Evolutionary conservation across 305 asterid genomes (phyloP), one percentile per base, ranked within the genome.

Genomic region (Petunia hybrid): DNA sequence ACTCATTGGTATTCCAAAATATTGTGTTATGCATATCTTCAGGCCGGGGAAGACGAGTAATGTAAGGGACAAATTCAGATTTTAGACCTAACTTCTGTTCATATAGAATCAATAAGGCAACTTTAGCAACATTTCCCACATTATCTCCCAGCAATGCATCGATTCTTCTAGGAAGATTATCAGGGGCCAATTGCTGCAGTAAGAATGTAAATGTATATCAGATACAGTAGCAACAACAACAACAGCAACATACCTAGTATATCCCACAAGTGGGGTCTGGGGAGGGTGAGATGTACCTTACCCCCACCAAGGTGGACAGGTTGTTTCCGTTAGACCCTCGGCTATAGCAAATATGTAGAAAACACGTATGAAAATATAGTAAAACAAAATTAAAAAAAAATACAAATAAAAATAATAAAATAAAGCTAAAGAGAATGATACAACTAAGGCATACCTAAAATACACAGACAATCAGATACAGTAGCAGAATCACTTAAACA

Each of bases 61-160:
- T 84, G 38, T 94, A 95, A 69, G 96, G 97, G 35, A 85, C 94
- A 97, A 97, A 95, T 81, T 90, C 85, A 22, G 97, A 94, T 57
- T 83, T 82, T 85, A 83, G 86, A 46, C 95, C 97, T 86, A 91
- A 31, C 59, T 46, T 87, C 76, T 82, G 89, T 88, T 95, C 95
- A 42, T 77, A 84, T 31, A 95, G 87, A 83, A 95, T 84, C 83
- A 94, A 88, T 42, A 94, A 70, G 70, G 99, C 94, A 84, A 91
- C 91, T 91, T 88, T 94, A 14, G 94, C 90, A 76, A 91, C 90
- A 88, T 87, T 76, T 59, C 97, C 80, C 69, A 90, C 86, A 85
- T 87, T 87, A 73, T 92, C 92, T 66, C 92, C 91, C 60, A 92
- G 77, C 78, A 85, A 80, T 77, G 85, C 81, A 80, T 67, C 59